Evolutionary conservation across 2,329 filamentous ascomycete species (phyloP), one percentile per base, ranked within the genome.

Genomic region (Ascochyta clinopodiicola): DNA sequence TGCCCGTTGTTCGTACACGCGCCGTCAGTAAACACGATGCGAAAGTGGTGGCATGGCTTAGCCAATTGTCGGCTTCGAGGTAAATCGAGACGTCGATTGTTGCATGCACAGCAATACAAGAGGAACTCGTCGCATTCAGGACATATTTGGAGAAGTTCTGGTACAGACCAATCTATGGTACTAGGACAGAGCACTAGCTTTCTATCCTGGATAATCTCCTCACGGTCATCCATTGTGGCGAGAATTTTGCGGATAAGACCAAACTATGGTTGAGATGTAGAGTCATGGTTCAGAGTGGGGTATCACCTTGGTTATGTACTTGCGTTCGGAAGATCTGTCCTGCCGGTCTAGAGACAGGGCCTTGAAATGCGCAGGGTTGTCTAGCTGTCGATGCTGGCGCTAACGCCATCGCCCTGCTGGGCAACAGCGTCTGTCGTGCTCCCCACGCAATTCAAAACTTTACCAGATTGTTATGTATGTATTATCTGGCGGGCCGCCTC

Each of bases 1-100:
- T 32, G 44, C 40, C 57, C 53, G 40, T 60, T 60, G 37, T 60
- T 48, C 17, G 31, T 53, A 40, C 57, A 60, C 17, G 57, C 57
- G 8, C 57, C 57, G 44, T 60, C 54, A 24, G 50, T 57, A 44
- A 60, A 57, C n/a, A 47, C 52, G 35, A 61, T 45, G 39, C 31
- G 48, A 35, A 45, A 53, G 19, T 51, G 38, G 38, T 57, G 44
- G 29, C 48, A 56, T 22, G 51, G 51, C 31, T 22, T 42, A 39
- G 24, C 35, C 32, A 25, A 32, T 44, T 13, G 27, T 24, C 25
- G 27, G 40, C 34, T 39, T 50, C 25, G 32, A 47, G 25, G 47
- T 38, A 34, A 4, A 37, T 34, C 4, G n/a, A 17, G 37, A 3
- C 44, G 48, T 39, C 35, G 13, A 19, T 51, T 51, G 43, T 56